A percentile compares a stretch with the other conserved stretches of the same genome.
Evolutionary conservation across 2,329 filamentous ascomycete species (phyloP).

Genomic region (Penicillium sp.): DNA sequence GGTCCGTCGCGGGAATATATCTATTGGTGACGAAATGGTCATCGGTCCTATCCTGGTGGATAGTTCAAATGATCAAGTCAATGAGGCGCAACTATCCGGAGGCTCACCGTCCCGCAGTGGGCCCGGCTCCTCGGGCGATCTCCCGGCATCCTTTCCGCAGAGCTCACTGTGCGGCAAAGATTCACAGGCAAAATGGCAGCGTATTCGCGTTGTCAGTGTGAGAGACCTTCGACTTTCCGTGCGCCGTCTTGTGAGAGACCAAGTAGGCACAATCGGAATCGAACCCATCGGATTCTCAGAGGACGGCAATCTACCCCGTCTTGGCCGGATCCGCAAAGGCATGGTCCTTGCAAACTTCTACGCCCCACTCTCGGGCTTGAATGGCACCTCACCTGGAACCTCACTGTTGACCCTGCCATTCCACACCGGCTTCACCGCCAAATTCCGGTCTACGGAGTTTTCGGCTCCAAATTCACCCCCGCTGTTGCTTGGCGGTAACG

Average conservation of each 20-base stretch:
- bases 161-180: constrained; percentile 39
- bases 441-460: constrained; percentile 64
- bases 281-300: constrained; percentile 40
- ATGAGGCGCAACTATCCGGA: constrained; percentile 24
- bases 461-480: constrained; percentile 46
- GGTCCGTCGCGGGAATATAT: constrained; percentile 73
- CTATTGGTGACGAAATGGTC: constrained; percentile 73
- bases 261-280: constrained; percentile 86
- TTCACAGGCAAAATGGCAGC: constrained; percentile 72
- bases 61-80: constrained; percentile 54
- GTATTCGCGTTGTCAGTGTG: constrained; percentile 77
- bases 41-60: constrained; percentile 69
- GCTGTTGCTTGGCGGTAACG: constrained; percentile 54
- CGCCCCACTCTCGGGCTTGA: constrained; percentile 49
- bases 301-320: constrained; percentile 24
- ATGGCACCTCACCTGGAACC: constrained; percentile 3
- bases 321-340: constrained; percentile 64
- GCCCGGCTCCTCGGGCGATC: constrained; percentile 33
- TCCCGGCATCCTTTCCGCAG: constrained; percentile 35
- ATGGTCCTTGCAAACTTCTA: constrained; percentile 74
- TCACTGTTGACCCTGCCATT: constrained; percentile 28
- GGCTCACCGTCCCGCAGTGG: constrained; percentile 30
- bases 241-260: constrained; percentile 69
- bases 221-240: constrained; percentile 85
- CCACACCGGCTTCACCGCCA: constrained; percentile 69